Conservation (phyloP, 768 basidiomycete species). For the Daedaleopsis nitida region DNA sequence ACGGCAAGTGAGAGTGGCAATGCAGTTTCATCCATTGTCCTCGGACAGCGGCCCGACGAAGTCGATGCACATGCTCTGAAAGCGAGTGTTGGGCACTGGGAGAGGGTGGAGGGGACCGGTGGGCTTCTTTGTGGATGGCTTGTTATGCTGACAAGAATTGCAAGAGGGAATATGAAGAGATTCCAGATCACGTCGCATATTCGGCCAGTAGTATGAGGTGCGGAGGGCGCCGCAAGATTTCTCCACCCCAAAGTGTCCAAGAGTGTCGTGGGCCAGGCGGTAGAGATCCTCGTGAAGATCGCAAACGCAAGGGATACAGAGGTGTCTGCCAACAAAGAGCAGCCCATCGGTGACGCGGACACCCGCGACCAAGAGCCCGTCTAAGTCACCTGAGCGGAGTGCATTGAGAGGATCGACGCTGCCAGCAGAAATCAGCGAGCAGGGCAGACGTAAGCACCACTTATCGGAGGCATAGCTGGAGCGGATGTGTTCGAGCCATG, state of each 20-base stretch:
- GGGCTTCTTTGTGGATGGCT: slow-evolving; percentile 3
- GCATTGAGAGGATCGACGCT: no score
- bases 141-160: background rate
- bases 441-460: no score
- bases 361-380: no score
- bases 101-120: slow-evolving; percentile 30
- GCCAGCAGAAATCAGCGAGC: no score
- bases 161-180: slow-evolving; percentile 29
- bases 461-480: no score
- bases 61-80: slow-evolving; percentile 30
- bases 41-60: slow-evolving; percentile 35
- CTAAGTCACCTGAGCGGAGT: no score
- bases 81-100: slow-evolving; percentile 21
- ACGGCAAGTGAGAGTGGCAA: slow-evolving; percentile 30
- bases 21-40: slow-evolving; percentile 26
- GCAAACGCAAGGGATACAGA: slow-evolving; percentile 23
- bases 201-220: slow-evolving; percentile 23
- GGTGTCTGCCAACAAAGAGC: slow-evolving; percentile 20
- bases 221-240: slow-evolving; percentile 25
- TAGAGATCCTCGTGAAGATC: slow-evolving; percentile 20
- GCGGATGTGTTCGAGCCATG: no score
- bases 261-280: no score
- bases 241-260: slow-evolving; percentile 25
- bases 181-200: slow-evolving; percentile 36
- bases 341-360: slow-evolving; percentile 12